These are phyloP conservation scores for Xerocomus nothofagi DNA, from an alignment of 1,284 basidiomycete species.

Conservation along the genomic window DNA sequence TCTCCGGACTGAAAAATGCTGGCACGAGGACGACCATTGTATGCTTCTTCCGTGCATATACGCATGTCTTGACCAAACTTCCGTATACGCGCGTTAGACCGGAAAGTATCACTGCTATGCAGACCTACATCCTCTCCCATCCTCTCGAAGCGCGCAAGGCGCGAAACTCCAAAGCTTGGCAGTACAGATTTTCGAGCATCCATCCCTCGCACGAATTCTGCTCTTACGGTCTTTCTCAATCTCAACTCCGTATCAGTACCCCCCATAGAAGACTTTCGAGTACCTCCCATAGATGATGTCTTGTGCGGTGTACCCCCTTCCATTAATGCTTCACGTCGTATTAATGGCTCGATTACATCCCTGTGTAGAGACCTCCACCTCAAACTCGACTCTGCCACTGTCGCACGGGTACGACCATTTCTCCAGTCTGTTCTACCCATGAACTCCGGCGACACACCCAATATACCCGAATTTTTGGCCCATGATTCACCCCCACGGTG, in stretches of 20 bases:
- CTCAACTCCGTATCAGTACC: constrained; percentile 25
- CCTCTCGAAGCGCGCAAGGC: constrained; percentile 39
- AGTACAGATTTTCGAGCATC: constrained; percentile 17
- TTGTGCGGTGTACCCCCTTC: constrained; percentile 28
- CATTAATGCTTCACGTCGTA: not conserved
- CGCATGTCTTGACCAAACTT: constrained; percentile 15
- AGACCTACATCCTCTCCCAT: constrained; percentile 42
- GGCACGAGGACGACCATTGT: constrained; percentile 37
- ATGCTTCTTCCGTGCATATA: constrained; percentile 18
- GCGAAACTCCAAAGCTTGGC: constrained; percentile 40
- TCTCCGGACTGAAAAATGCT: constrained; percentile 36
- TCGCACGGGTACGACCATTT: constrained; percentile 23
- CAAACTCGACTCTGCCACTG: constrained; percentile 32
- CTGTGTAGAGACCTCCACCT: constrained; percentile 37
- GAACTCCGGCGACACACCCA: constrained; percentile 8
- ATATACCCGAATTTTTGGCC: constrained; percentile 35
- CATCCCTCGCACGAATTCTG: constrained; percentile 29
- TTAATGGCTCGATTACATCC: not conserved
- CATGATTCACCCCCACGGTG: constrained; percentile 34
- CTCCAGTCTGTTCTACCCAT: constrained; percentile 17
- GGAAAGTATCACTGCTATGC: constrained; percentile 21
- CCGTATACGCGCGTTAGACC: constrained; percentile 24
- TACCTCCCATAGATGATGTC: constrained; percentile 32
- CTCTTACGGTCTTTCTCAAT: constrained; percentile 17
- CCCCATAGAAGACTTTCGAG: constrained; percentile 22